Conservation (phyloP, 352 stramenopile species). For the Globisporangium camurandrum region DNA sequence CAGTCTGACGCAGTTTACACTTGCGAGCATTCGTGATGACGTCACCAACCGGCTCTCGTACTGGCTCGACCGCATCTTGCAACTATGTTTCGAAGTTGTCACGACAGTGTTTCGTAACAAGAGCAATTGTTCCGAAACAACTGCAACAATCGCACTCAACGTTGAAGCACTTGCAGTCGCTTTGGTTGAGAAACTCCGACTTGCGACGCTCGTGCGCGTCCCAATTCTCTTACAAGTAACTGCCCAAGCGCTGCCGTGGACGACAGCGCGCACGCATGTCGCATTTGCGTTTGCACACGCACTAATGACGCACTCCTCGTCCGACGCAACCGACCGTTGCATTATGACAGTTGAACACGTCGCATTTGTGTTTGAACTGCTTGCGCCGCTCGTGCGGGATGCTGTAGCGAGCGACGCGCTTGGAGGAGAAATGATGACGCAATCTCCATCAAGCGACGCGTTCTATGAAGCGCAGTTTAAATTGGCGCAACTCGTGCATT, state of each 20-base stretch:
- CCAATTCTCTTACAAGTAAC: no score
- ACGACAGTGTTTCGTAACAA: no score
- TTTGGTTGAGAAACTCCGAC: slow-evolving; percentile 16
- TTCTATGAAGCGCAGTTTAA: slow-evolving; percentile 87
- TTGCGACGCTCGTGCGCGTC: no score
- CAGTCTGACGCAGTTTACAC: slow-evolving; percentile 43
- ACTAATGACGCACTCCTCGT: slow-evolving; percentile 32
- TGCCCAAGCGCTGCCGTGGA: slow-evolving; percentile 55
- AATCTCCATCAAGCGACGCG: slow-evolving; percentile 24
- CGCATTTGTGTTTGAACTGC: slow-evolving; percentile 57
- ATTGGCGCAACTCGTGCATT: slow-evolving; percentile 90
- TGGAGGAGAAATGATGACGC: slow-evolving; percentile 24
- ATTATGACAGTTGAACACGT: slow-evolving; percentile 38
- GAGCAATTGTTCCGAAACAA: no score
- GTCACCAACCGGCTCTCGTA: no score
- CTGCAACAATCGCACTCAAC: no score
- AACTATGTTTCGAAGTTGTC: no score
- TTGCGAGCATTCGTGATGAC: slow-evolving; percentile 32
- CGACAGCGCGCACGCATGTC: slow-evolving; percentile 42
- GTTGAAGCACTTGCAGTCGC: slow-evolving; percentile 12
- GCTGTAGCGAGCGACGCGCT: no score
- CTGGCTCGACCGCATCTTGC: no score
- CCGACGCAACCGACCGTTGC: slow-evolving; percentile 23
- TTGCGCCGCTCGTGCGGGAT: slow-evolving; percentile 89
- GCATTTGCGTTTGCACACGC: slow-evolving; percentile 39